phyloP scores from a whole-genome alignment of 2,329 filamentous ascomycete species.

The Fusarium duplospermum region DNA sequence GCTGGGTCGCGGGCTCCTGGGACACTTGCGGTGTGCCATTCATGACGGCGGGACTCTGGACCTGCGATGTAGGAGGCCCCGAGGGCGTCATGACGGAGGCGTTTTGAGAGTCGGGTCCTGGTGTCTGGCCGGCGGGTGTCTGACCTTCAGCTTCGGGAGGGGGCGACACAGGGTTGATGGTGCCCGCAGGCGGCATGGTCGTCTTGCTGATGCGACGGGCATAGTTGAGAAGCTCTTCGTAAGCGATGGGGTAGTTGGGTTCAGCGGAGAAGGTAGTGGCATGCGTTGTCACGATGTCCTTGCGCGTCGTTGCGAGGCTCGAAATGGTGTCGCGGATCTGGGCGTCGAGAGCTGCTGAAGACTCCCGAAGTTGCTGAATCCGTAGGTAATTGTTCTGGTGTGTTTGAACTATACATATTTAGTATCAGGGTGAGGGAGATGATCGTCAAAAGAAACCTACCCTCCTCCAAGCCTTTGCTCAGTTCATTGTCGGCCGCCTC shows the following conservation, averaged over 20 bases:
- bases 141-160: slow-evolving; percentile 42
- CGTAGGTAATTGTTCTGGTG: slow-evolving; percentile 81
- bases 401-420: slow-evolving; percentile 65
- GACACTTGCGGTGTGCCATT: slow-evolving; percentile 48
- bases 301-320: slow-evolving; percentile 77
- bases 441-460: slow-evolving; percentile 55
- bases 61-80: slow-evolving; percentile 49
- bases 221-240: slow-evolving; percentile 80
- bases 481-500: slow-evolving; percentile 77
- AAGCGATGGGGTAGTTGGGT: slow-evolving; percentile 69
- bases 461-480: slow-evolving; percentile 71
- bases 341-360: slow-evolving; percentile 73
- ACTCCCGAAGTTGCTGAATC: slow-evolving; percentile 75
- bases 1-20: slow-evolving; percentile 49
- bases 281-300: slow-evolving; percentile 74
- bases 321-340: slow-evolving; percentile 78
- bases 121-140: slow-evolving; percentile 47
- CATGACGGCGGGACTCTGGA: slow-evolving; percentile 48
- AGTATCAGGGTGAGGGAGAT: not conserved
- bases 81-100: slow-evolving; percentile 48
- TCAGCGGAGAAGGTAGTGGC: slow-evolving; percentile 66
- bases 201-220: slow-evolving; percentile 84
- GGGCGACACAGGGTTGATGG: slow-evolving; percentile 54
- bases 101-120: slow-evolving; percentile 46
- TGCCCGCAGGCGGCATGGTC: slow-evolving; percentile 75